These are phyloP conservation scores for Lagerstroemia fauriei DNA, from an alignment of 441 rosid genomes.

Conservation along the genomic window DNA sequence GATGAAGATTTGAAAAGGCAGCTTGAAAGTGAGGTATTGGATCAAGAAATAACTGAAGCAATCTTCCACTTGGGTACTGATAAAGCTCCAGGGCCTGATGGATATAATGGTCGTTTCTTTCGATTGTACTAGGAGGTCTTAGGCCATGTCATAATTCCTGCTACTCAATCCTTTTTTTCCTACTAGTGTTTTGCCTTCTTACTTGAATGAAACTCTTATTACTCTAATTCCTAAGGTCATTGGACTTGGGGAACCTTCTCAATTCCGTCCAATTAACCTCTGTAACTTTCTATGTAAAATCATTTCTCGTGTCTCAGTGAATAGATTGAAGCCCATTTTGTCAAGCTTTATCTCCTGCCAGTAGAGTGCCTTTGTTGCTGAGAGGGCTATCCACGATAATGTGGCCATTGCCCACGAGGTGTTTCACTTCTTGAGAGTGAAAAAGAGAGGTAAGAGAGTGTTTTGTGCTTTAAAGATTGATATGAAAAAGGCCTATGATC, in stretches of 20 bases:
- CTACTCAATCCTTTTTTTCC: not conserved
- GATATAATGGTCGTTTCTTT: not conserved
- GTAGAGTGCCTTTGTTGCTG: not conserved
- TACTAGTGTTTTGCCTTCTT: not conserved
- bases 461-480: not conserved
- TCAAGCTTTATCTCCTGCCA: not conserved
- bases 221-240: not conserved
- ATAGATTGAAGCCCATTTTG: not conserved
- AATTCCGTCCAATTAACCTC: not conserved
- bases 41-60: not conserved
- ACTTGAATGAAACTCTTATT: not conserved
- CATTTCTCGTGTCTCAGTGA: not conserved
- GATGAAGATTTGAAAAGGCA: not conserved
- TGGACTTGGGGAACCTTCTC: not conserved
- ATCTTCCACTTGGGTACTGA: not conserved
- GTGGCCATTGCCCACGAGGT: not conserved
- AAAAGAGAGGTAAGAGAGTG: not conserved
- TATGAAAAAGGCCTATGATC: not conserved
- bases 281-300: not conserved
- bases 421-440: rapidly evolving
- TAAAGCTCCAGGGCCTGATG: not conserved
- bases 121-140: not conserved
- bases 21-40: not conserved
- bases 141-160: not conserved
- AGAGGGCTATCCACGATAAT: not conserved